Base-by-base conservation (phyloP, 768 basidiomycete genomes). In the Crucibulum laeve region DNA sequence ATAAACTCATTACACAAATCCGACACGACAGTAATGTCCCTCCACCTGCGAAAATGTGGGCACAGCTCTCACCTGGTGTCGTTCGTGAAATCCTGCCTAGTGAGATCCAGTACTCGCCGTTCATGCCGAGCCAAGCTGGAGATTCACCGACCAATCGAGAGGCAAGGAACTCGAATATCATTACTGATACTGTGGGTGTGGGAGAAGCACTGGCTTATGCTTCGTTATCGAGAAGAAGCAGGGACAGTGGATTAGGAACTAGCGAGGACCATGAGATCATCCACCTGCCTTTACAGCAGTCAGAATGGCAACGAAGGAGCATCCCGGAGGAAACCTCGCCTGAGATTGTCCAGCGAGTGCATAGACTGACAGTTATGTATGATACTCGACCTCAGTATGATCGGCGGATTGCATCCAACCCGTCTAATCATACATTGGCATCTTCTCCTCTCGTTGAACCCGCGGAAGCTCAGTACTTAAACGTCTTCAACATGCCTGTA, bases 151-250 rank as follows among this genome's bases (percentile, higher is more conserved):
- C 24, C 6, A 22, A 14, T 13, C 25, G 25, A 8, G 19, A 22
- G 19, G 14, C 15, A 1, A 8, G 64, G n/a, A 55, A 56, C 13
- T 61, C 62, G 14, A 59, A 52, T 44, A 53, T 48, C 22, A 72
- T 72, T 35, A 63, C 74, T 47, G 73, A 77, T 59, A 71, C 63
- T 19, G 75, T 80, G 30, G 81, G 78, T 8, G 72, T 87, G 5
- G 83, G 77, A 6, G 83, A 86, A 47, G 77, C 79, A 14, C 67
- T 89, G 25, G 74, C 72, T 2, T 74, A 75, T 52, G 64, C 73
- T 45, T 64, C 64, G 23, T 42, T 44, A 47, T 51, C 50, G 22
- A 52, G 39, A 19, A 56, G 60, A 15, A 45, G 47, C 42, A 53
- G 49, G 35, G 74, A 76, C 44, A 77, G 74, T 38, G 78, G 73